phyloP scores from a whole-genome alignment of 805 yeast genomes.

The Wickerhamomyces hampshirensis region DNA sequence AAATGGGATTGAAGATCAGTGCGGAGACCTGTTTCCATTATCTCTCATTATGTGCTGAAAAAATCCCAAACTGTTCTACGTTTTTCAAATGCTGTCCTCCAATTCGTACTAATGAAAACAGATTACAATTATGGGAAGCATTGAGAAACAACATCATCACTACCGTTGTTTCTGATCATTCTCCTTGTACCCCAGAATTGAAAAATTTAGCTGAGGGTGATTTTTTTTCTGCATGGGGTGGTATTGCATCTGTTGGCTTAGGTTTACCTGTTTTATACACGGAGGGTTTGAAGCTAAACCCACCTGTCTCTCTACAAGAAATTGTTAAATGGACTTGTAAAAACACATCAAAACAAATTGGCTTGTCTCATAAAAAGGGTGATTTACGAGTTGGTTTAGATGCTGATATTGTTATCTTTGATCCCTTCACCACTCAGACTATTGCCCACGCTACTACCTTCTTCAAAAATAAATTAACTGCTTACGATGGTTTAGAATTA shows the following conservation, averaged over 20 bases:
- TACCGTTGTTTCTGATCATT: slow-evolving; percentile 91
- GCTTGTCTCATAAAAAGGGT: slow-evolving; percentile 71
- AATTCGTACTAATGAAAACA: slow-evolving; percentile 70
- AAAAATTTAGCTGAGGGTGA: slow-evolving; percentile 81
- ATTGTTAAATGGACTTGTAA: slow-evolving; percentile 75
- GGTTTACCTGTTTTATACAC: slow-evolving; percentile 82
- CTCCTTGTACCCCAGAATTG: slow-evolving; percentile 91
- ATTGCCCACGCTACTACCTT: slow-evolving; percentile 52
- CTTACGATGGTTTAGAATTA: slow-evolving; percentile 69
- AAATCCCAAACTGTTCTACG: slow-evolving; percentile 71
- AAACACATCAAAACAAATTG: slow-evolving; percentile 85
- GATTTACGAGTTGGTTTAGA: slow-evolving; percentile 68
- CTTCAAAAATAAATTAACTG: slow-evolving; percentile 86
- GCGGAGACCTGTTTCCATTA: slow-evolving; percentile 97
- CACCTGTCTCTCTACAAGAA: slow-evolving; percentile 51
- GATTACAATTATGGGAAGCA: slow-evolving; percentile 74
- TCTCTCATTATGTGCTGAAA: slow-evolving; percentile 71
- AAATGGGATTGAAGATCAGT: slow-evolving; percentile 53
- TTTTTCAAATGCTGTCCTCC: slow-evolving; percentile 96
- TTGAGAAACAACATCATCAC: slow-evolving; percentile 59
- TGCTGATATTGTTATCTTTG: slow-evolving; percentile 85
- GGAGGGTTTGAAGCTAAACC: slow-evolving; percentile 52
- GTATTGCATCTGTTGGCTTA: slow-evolving; percentile 87
- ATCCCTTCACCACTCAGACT: slow-evolving; percentile 47
- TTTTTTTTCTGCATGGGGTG: slow-evolving; percentile 94